Evolutionary conservation across 208 protist species (phyloP).

Genomic region (Crithidia sp.): DNA sequence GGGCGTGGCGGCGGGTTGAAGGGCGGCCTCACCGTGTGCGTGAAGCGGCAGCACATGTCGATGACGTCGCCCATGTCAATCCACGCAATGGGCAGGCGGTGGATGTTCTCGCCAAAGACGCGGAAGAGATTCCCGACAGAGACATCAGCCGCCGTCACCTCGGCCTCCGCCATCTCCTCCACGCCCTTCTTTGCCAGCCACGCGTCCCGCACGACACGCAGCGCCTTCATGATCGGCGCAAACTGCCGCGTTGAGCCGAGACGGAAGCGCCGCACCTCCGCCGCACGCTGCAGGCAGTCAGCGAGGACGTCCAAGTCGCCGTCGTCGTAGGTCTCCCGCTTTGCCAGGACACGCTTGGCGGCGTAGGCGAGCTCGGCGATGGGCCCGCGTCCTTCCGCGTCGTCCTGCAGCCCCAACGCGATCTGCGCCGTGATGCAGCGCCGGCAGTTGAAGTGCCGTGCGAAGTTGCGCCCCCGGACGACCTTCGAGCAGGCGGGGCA

Average conservation of each 20-base stretch:
- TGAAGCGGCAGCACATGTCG: constrained; percentile 90
- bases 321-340: constrained; percentile 67
- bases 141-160: constrained; percentile 59
- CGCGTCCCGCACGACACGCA: constrained; percentile 78
- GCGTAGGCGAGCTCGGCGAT: constrained; percentile 82
- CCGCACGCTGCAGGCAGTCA: constrained; percentile 54
- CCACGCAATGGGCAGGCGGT: constrained; percentile 90
- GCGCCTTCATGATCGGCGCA: constrained; percentile 83
- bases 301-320: constrained; percentile 83
- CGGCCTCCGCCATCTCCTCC: constrained; percentile 54
- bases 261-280: constrained; percentile 75
- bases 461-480: constrained; percentile 84
- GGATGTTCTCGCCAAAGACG: constrained; percentile 76
- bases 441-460: constrained; percentile 82
- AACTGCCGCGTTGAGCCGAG: constrained; percentile 77
- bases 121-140: constrained; percentile 80
- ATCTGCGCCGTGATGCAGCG: constrained; percentile 89
- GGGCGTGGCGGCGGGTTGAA: constrained; percentile 88
- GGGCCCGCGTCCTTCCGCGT: constrained; percentile 66
- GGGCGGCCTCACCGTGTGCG: constrained; percentile 52
- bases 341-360: constrained; percentile 70
- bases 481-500: constrained; percentile 89
- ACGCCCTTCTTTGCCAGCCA: constrained; percentile 79
- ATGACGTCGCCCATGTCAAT: constrained; percentile 93
- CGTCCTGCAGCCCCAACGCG: constrained; percentile 77